phyloP scores from a whole-genome alignment of 164 flowering plant species.

The Amborella trichopoda region DNA sequence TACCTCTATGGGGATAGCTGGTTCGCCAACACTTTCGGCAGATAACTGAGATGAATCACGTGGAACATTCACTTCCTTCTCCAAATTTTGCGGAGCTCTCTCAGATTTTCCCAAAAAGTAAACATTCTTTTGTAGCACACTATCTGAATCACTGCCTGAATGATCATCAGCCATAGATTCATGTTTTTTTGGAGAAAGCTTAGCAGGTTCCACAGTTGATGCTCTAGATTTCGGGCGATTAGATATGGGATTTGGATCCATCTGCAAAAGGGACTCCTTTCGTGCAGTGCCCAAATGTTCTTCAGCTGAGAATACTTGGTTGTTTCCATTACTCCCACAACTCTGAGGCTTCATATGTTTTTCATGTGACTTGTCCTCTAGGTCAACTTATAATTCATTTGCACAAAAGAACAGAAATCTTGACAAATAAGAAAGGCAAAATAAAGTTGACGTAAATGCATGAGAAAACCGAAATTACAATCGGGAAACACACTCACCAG shows the following conservation, averaged over 20 bases:
- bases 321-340: constrained; percentile 11
- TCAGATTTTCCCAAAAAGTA: constrained; percentile 17
- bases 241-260: constrained; percentile 21
- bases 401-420: neutral
- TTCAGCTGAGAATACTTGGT: constrained; percentile 19
- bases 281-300: constrained; percentile 18
- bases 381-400: constrained; percentile 35
- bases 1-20: constrained; percentile 79
- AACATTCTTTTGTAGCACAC: constrained; percentile 12
- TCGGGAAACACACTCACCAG: constrained; percentile 39
- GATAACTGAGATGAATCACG: constrained; percentile 20
- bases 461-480: neutral
- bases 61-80: constrained; percentile 15
- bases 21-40: constrained; percentile 42
- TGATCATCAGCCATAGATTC: too few species aligned
- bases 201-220: too few species aligned
- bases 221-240: constrained; percentile 24
- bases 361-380: constrained; percentile 36
- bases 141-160: constrained; percentile 35
- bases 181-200: too few species aligned
- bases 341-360: constrained; percentile 20
- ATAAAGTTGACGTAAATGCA: neutral
- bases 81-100: constrained; percentile 13
- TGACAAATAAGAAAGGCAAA: neutral
- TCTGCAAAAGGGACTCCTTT: constrained; percentile 24